phyloP scores from a whole-genome alignment of 1,284 basidiomycete species.

The Apiotrichum veenhuisii region DNA sequence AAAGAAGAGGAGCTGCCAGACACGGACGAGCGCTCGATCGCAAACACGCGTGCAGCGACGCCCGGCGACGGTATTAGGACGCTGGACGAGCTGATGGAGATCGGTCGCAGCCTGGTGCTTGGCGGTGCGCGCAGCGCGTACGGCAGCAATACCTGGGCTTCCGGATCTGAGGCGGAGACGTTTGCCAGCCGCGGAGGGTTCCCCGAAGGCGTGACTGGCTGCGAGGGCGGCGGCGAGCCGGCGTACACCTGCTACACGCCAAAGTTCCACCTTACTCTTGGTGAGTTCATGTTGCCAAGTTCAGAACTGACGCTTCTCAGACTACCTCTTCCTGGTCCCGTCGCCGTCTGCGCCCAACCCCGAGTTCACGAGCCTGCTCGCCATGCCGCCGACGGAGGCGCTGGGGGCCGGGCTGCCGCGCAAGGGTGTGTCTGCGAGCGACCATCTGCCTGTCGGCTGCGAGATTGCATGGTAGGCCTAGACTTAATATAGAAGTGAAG shows the following conservation, averaged over 20 bases:
- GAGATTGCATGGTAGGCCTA: conserved; percentile 27
- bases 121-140: conserved; percentile 43
- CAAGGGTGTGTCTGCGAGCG: conserved; percentile 73
- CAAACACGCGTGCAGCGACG: conserved; percentile 64
- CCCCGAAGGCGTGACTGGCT: conserved; percentile 49
- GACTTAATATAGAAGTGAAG: too few relatives aligned
- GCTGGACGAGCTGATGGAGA: conserved; percentile 58
- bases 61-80: conserved; percentile 69
- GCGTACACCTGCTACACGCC: conserved; percentile 48
- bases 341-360: conserved; percentile 36
- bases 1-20: conserved; percentile 61
- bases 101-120: conserved; percentile 52
- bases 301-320: conserved; percentile 49
- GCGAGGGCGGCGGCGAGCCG: conserved; percentile 60
- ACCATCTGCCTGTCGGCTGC: conserved; percentile 72
- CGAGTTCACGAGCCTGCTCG: conserved; percentile 60
- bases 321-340: conserved; percentile 72
- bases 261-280: conserved; percentile 70
- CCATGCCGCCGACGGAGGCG: conserved; percentile 61
- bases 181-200: conserved; percentile 56
- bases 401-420: conserved; percentile 74
- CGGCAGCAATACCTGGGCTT: conserved; percentile 54
- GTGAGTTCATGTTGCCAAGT: conserved; percentile 49
- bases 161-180: conserved; percentile 26
- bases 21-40: conserved; percentile 59